These are phyloP conservation scores for Mycena metata DNA, from an alignment of 768 basidiomycete species.

Conservation along the genomic window DNA sequence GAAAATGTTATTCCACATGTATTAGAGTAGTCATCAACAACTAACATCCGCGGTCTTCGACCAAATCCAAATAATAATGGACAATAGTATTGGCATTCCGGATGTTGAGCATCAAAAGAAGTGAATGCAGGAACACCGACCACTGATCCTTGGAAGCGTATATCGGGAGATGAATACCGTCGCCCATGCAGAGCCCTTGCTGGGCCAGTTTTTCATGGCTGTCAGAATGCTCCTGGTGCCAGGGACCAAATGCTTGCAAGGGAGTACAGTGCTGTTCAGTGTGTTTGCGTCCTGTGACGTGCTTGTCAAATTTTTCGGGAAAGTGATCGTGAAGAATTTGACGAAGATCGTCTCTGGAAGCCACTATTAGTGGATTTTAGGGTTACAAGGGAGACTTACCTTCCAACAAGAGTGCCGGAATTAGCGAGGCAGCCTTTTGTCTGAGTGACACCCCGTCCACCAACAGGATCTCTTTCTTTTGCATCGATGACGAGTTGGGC, in stretches of 20 bases:
- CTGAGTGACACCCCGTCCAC: constrained; percentile 18
- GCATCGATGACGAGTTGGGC: constrained; percentile 9
- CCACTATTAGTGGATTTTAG: no score
- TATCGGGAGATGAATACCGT: constrained; percentile 20
- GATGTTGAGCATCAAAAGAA: constrained; percentile 12
- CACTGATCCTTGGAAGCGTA: constrained; percentile 17
- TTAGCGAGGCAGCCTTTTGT: constrained; percentile 7
- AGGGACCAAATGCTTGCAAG: constrained; percentile 9
- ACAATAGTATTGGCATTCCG: constrained; percentile 1
- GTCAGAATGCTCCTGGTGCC: constrained; percentile 23
- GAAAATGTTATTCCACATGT: neutral
- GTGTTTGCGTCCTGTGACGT: neutral
- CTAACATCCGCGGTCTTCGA: constrained; percentile 17
- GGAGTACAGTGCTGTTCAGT: neutral
- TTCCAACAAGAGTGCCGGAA: neutral
- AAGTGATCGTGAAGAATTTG: constrained; percentile 15
- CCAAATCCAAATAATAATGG: constrained; percentile 3
- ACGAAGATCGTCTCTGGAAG: neutral
- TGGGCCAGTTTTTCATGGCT: constrained; percentile 16
- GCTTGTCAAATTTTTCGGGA: constrained; percentile 4
- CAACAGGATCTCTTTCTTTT: neutral
- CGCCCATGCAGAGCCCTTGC: constrained; percentile 11
- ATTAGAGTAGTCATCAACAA: neutral
- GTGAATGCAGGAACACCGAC: constrained; percentile 3
- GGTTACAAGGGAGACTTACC: neutral